A percentile compares a stretch with the other conserved stretches of the same genome.
Evolutionary conservation across 2,329 filamentous ascomycete species (phyloP).

Genomic region (Coniochaeta prunicola): DNA sequence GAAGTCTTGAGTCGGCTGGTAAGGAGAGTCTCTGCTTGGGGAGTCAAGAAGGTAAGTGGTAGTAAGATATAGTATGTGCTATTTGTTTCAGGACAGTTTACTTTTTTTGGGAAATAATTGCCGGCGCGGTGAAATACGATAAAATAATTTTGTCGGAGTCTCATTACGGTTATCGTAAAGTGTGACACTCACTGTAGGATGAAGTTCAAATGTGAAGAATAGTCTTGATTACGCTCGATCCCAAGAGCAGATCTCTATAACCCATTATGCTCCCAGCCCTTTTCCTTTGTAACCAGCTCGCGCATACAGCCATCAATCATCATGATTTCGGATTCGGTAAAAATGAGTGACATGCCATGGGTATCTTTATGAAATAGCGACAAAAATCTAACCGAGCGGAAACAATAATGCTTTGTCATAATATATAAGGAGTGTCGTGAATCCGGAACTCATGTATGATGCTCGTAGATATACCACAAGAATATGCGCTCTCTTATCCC

Average conservation of each 20-base stretch:
- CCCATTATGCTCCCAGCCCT: not conserved
- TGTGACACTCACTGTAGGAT: no score
- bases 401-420: not conserved
- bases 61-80: no score
- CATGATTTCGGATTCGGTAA: not conserved
- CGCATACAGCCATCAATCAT: no score
- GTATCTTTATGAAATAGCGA: not conserved
- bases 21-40: no score
- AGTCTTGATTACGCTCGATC: not conserved
- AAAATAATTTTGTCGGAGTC: no score
- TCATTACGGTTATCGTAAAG: no score
- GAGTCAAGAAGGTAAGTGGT: no score
- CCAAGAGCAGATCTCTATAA: not conserved
- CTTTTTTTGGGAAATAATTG: no score
- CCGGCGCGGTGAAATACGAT: no score
- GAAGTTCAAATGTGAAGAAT: not conserved
- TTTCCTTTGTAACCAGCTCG: not conserved
- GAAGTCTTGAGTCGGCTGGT: no score
- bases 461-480: not conserved
- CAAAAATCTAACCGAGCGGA: not conserved
- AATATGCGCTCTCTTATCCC: not conserved
- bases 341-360: not conserved
- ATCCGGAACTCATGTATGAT: not conserved
- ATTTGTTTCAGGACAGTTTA: no score
- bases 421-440: constrained; percentile 1